Percentiles rank a stretch among this genome's conserved stretches.
Evolutionary conservation across 108 stramenopile species (phyloP).

Genomic region (Discostella pseudostelligera): DNA sequence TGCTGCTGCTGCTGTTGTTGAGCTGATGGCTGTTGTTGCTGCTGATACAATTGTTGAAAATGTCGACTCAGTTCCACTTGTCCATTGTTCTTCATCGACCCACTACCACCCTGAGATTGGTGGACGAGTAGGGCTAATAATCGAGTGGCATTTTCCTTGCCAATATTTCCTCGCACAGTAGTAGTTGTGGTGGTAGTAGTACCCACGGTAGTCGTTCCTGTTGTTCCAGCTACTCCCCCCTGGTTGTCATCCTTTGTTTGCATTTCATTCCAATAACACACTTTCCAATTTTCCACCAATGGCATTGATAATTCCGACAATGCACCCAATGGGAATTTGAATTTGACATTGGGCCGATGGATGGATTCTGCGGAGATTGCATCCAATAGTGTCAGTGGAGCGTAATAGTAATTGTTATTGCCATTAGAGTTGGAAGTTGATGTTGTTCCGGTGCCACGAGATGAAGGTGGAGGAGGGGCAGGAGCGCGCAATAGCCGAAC

Average conservation of each 20-base stretch:
- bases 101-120: background rate
- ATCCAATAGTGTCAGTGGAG: slow-evolving; percentile 64
- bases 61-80: slow-evolving; percentile 21
- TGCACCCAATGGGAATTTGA: slow-evolving; percentile 55
- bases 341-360: slow-evolving; percentile 56
- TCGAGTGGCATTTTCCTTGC: slow-evolving; percentile 42
- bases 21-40: slow-evolving; percentile 9
- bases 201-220: too few species aligned
- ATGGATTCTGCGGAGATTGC: slow-evolving; percentile 64
- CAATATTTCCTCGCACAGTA: slow-evolving; percentile 13
- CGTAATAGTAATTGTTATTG: background rate
- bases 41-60: slow-evolving; percentile 19
- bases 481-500: slow-evolving; percentile 66
- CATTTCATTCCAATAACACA: slow-evolving; percentile 16
- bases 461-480: slow-evolving; percentile 2
- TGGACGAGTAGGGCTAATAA: slow-evolving; percentile 16
- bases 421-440: background rate
- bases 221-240: background rate
- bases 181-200: background rate
- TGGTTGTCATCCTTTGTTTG: background rate
- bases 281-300: slow-evolving; percentile 32
- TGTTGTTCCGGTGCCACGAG: slow-evolving; percentile 1
- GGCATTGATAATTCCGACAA: background rate
- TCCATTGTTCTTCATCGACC: slow-evolving; percentile 1
- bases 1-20: background rate